Conservation (phyloP, 805 yeast species). For the Wickerhamiella domercqiae region DNA sequence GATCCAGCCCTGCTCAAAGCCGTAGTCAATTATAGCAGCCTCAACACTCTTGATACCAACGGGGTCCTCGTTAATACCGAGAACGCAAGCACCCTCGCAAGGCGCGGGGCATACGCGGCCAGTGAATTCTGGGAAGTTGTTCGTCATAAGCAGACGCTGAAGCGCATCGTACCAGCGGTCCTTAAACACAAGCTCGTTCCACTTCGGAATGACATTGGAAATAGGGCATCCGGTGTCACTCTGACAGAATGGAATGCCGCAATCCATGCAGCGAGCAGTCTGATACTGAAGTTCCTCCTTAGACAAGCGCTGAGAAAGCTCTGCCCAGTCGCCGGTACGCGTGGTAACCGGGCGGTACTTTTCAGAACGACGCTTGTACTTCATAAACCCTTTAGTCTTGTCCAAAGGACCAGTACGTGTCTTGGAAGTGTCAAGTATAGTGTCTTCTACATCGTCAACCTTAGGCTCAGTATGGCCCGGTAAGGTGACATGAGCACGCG, state of each 20-base stretch:
- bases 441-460: slow-evolving; percentile 79
- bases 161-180: slow-evolving; percentile 91
- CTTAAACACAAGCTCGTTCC: slow-evolving; percentile 92
- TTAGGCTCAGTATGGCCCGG: slow-evolving; percentile 46
- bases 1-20: slow-evolving; percentile 94
- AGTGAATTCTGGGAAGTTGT: slow-evolving; percentile 97
- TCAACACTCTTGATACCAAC: slow-evolving; percentile 95
- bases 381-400: slow-evolving; percentile 81
- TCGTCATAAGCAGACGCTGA: slow-evolving; percentile 83
- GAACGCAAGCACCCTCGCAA: slow-evolving; percentile 91
- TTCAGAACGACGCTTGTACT: slow-evolving; percentile 80
- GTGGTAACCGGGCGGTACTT: slow-evolving; percentile 62
- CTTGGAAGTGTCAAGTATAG: slow-evolving; percentile 52
- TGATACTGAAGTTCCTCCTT: slow-evolving; percentile 79
- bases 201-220: slow-evolving; percentile 91
- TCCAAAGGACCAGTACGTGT: slow-evolving; percentile 48
- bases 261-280: slow-evolving; percentile 98
- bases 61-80: slow-evolving; percentile 86
- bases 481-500: slow-evolving; percentile 5
- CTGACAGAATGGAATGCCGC: slow-evolving; percentile 98
- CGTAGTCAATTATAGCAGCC: slow-evolving; percentile 91
- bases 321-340: slow-evolving; percentile 85
- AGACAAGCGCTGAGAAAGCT: slow-evolving; percentile 62
- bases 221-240: slow-evolving; percentile 97
- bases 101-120: slow-evolving; percentile 99